Conservation (phyloP, 2,329 filamentous ascomycete species). For the Lachnellula suecica region DNA sequence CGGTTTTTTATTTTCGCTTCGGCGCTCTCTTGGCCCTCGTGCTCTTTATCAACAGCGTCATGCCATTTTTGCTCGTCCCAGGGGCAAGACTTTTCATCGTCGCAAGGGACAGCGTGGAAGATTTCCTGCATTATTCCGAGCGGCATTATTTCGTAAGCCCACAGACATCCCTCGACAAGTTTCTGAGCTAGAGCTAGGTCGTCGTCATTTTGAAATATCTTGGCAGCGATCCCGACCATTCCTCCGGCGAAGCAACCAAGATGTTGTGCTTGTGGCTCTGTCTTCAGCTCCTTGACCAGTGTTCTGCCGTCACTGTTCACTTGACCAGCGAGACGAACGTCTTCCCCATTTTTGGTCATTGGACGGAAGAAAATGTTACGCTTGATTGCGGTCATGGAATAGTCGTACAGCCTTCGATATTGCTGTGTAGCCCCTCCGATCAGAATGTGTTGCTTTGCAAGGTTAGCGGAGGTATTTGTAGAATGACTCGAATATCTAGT, state of each 20-base stretch:
- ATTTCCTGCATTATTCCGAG: constrained; percentile 62
- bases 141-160: constrained; percentile 56
- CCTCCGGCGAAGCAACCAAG: constrained; percentile 72
- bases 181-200: constrained; percentile 56
- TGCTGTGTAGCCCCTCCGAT: too few relatives aligned
- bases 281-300: too few relatives aligned
- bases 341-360: too few relatives aligned
- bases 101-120: constrained; percentile 39
- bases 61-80: constrained; percentile 51
- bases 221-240: constrained; percentile 66
- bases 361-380: constrained; percentile 43
- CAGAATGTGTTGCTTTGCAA: too few relatives aligned
- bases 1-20: constrained; percentile 10
- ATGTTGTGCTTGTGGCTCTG: constrained; percentile 52
- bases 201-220: constrained; percentile 53
- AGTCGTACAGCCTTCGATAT: constrained; percentile 45
- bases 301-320: too few relatives aligned
- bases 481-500: too few relatives aligned
- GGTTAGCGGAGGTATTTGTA: too few relatives aligned
- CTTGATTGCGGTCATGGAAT: constrained; percentile 46
- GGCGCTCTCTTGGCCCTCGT: constrained; percentile 4
- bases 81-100: constrained; percentile 19
- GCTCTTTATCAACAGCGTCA: constrained; percentile 7
- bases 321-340: too few relatives aligned
- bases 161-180: constrained; percentile 63